A percentile compares a stretch with the other conserved stretches of the same genome.
Evolutionary conservation across 2,329 filamentous ascomycete genomes (phyloP).

Genomic region (Leptodontidium sp.): DNA sequence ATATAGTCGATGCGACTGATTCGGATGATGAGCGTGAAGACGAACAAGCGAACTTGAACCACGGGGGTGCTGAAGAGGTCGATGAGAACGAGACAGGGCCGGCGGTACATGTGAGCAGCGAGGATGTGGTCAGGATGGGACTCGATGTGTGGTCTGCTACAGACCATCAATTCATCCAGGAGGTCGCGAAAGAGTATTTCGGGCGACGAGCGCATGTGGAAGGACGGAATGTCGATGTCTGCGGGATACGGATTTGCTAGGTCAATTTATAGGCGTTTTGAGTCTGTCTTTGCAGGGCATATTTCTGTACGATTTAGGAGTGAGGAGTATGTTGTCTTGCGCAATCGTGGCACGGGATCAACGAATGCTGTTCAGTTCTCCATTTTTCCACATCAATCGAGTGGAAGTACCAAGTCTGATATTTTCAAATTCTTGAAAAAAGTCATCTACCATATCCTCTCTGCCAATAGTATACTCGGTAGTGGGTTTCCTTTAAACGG

Average conservation of each 20-base stretch:
- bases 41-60: slow-evolving; percentile 51
- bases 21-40: slow-evolving; percentile 49
- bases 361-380: background rate
- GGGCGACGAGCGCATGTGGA: slow-evolving; percentile 68
- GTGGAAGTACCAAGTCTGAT: background rate
- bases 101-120: slow-evolving; percentile 64
- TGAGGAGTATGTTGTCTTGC: slow-evolving; percentile 1
- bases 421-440: slow-evolving; percentile 3
- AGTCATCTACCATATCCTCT: slow-evolving; percentile 13
- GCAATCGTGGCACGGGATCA: background rate
- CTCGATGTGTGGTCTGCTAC: slow-evolving; percentile 78
- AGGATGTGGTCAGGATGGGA: slow-evolving; percentile 75
- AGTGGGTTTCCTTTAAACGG: background rate
- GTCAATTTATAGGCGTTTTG: background rate
- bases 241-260: slow-evolving; percentile 74
- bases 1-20: slow-evolving; percentile 61
- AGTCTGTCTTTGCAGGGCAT: background rate
- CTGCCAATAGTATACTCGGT: too few species aligned
- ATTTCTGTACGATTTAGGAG: background rate
- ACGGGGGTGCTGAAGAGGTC: slow-evolving; percentile 48
- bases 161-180: slow-evolving; percentile 74
- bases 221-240: slow-evolving; percentile 76
- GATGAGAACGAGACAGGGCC: slow-evolving; percentile 39
- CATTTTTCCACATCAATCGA: background rate
- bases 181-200: slow-evolving; percentile 72